phyloP scores from a whole-genome alignment of 73 alveolate genomes.

The Tetrahymena elliotti region DNA sequence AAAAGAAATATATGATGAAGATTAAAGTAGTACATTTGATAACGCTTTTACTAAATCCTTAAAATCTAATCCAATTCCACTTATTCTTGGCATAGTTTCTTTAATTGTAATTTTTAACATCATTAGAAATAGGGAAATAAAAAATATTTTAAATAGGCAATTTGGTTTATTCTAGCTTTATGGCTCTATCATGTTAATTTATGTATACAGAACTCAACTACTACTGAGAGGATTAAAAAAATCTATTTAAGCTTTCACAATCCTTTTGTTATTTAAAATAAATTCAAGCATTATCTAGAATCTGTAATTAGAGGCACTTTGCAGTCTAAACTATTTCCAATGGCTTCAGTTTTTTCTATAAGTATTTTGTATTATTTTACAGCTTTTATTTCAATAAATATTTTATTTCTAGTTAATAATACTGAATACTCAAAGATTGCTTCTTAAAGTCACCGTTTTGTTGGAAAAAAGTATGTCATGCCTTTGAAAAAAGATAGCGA shows the following conservation, averaged over 20 bases:
- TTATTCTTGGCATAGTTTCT: neutral
- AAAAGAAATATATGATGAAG: neutral
- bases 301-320: neutral
- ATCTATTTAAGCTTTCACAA: neutral
- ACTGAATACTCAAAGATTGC: neutral
- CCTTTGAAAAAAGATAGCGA: neutral
- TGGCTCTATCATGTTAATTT: neutral
- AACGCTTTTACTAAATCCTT: neutral
- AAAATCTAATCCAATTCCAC: neutral
- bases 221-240: neutral
- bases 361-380: neutral
- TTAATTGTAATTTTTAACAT: neutral
- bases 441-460: neutral
- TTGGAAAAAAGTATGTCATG: neutral
- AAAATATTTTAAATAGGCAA: neutral
- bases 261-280: neutral
- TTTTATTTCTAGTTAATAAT: neutral
- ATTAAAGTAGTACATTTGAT: neutral
- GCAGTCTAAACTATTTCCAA: neutral
- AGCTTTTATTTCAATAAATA: neutral
- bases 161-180: neutral
- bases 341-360: neutral
- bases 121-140: neutral
- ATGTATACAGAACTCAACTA: neutral
- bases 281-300: neutral